Evolutionary conservation across 1,284 basidiomycete species (phyloP).

Genomic region (Heterobasidion occidentale): DNA sequence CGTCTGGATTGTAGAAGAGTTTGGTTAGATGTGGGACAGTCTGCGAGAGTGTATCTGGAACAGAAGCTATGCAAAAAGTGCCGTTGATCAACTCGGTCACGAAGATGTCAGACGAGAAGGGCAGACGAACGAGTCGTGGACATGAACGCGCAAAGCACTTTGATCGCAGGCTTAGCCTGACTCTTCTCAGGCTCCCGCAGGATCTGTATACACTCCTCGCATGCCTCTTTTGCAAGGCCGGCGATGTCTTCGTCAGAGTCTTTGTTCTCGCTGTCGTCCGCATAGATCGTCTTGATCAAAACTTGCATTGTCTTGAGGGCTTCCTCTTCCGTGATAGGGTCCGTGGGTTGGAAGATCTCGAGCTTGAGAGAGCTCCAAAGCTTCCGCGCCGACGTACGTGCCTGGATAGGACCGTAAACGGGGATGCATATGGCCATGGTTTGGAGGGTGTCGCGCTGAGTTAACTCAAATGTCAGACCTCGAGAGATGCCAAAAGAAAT

Average conservation of each 20-base stretch:
- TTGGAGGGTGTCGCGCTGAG: constrained; percentile 74
- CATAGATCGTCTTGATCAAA: constrained; percentile 69
- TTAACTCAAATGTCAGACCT: constrained; percentile 3
- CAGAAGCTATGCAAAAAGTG: constrained; percentile 42
- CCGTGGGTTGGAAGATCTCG: constrained; percentile 91
- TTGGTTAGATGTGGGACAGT: constrained; percentile 67
- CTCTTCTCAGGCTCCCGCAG: constrained; percentile 87
- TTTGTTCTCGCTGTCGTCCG: constrained; percentile 24
- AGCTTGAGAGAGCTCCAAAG: constrained; percentile 86
- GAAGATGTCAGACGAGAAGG: constrained; percentile 2
- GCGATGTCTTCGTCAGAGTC: constrained; percentile 35
- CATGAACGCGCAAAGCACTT: constrained; percentile 72
- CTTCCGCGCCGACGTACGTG: constrained; percentile 58
- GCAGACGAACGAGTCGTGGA: constrained; percentile 60
- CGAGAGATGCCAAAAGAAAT: background rate
- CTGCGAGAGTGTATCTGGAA: constrained; percentile 60
- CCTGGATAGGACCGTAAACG: constrained; percentile 66
- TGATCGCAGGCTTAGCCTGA: constrained; percentile 79
- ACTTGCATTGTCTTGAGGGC: constrained; percentile 66
- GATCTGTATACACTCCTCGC: constrained; percentile 72
- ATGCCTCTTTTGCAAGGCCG: constrained; percentile 65
- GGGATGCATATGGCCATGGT: constrained; percentile 74
- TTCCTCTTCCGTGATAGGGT: constrained; percentile 61
- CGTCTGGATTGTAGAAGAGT: constrained; percentile 72
- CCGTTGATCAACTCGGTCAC: constrained; percentile 5